Evolutionary conservation across 1,284 basidiomycete species (phyloP), one percentile per base, ranked within the genome.

Genomic region (Boletus hoseneyae): DNA sequence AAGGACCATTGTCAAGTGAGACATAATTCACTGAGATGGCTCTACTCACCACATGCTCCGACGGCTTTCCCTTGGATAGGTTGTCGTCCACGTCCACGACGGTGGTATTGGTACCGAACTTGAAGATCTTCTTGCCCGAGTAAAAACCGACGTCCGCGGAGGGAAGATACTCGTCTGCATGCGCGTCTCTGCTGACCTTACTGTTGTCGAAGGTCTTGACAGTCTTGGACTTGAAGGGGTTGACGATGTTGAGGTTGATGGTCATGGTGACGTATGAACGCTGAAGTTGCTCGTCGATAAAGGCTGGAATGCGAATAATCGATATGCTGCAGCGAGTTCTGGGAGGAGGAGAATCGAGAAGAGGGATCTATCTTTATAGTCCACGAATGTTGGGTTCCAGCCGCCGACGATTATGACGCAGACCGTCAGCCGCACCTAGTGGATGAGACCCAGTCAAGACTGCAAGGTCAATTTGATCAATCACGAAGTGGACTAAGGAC

Each of bases 381-480:
- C 30, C 25, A 44, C 23, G 12, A 12, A 32, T 10, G 30, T 37
- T 45, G 25, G 23, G 44, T 41, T 42, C 48, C 58, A 57, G 59
- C 44, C 56, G 45, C 49, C 40, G 19, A 19, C 3, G n/a, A 42
- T 48, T 42, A 19, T 36, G 36, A 49, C 1, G 41, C 18, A 12
- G 47, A 54, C 51, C 27, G 56, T 61, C 52, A 63, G 58, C 58
- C 60, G n/a, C 50, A 18, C 16, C 25, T 3, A 29, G 12, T 7
- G 25, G 25, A 16, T 10, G 37, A 42, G n/a, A 54, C 43, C 9
- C 18, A 38, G 47, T 48, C 47, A 6, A 41, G 41, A 35, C 36
- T 34, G 30, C 29, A 25, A 57, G 6, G 21, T n/a, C 18, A 18
- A 42, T 6, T 11, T 11, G 12, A 41, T 46, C 35, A 25, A 39